These are phyloP conservation scores for Pulveroboletus sp. DNA, from an alignment of 768 basidiomycete species.

Conservation along the genomic window DNA sequence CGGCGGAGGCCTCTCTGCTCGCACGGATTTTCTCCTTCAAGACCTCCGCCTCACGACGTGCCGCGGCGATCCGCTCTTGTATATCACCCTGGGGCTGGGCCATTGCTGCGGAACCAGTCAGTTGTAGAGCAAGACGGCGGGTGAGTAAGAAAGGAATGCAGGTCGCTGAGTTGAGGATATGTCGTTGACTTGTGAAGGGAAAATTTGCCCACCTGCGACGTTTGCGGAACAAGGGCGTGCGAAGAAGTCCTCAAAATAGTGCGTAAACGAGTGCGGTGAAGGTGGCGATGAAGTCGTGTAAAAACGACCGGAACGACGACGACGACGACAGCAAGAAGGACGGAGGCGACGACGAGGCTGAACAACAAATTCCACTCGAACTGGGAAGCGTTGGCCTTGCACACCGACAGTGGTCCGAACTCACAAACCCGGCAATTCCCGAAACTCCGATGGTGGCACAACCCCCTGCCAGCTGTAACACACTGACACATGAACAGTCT, in stretches of 20 bases:
- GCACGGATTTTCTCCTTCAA: conserved; percentile 98
- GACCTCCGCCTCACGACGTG: conserved; percentile 92
- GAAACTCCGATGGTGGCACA: conserved; percentile 30
- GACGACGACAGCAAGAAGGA: conserved; percentile 1
- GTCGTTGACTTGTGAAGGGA: conserved; percentile 15
- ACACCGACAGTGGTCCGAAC: conserved; percentile 5
- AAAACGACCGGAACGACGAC: conserved; percentile 8
- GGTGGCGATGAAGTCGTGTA: conserved; percentile 7
- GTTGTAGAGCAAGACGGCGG: background rate
- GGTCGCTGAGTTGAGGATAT: background rate
- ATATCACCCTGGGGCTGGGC: conserved; percentile 80
- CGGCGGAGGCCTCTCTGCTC: conserved; percentile 94
- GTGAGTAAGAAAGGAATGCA: background rate
- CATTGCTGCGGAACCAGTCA: conserved; percentile 39
- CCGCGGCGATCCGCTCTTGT: conserved; percentile 91
- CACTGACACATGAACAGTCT: background rate
- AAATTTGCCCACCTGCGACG: conserved; percentile 27
- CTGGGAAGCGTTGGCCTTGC: conserved; percentile 14
- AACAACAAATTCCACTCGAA: conserved; percentile 13
- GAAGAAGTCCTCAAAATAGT: conserved; percentile 19
- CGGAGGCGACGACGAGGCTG: conserved; percentile 6
- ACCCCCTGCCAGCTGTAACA: background rate
- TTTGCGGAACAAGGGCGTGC: conserved; percentile 22
- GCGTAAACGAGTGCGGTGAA: conserved; percentile 11
- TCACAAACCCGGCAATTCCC: conserved; percentile 22